Conservation (phyloP, 1,284 basidiomycete genomes). For the Fomitopsis pinicola region DNA sequence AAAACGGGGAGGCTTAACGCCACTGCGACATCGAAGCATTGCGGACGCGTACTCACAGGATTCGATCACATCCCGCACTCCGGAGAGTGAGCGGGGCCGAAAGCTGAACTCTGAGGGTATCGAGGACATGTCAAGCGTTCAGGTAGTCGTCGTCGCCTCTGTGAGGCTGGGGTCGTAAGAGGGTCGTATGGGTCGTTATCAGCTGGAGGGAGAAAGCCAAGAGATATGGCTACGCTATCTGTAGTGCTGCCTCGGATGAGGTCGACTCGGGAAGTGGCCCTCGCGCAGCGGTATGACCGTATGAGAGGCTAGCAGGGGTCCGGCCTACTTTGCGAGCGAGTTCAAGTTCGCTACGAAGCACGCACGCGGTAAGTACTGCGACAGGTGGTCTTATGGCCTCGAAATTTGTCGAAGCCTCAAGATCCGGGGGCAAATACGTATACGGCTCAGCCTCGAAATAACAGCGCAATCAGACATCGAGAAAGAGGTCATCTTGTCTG, state of each 20-base stretch:
- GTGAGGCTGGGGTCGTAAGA: background rate
- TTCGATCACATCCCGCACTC: constrained; percentile 48
- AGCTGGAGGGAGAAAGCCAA: background rate
- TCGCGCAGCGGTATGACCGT: background rate
- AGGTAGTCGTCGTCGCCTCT: background rate
- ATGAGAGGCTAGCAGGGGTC: background rate
- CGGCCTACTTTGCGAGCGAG: background rate
- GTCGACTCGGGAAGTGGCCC: background rate
- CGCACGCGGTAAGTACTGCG: background rate
- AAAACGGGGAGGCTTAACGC: constrained; percentile 3
- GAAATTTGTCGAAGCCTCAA: background rate
- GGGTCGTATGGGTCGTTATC: background rate
- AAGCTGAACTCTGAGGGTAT: constrained; percentile 41
- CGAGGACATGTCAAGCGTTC: constrained; percentile 32
- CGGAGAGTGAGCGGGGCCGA: constrained; percentile 45
- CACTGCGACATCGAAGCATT: constrained; percentile 22
- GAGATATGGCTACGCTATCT: background rate
- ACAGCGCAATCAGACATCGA: background rate
- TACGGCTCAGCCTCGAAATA: background rate
- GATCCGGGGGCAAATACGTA: background rate
- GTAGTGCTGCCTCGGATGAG: background rate
- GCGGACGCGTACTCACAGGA: constrained; percentile 39
- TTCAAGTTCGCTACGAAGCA: background rate
- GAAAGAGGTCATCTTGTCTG: background rate
- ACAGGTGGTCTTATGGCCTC: background rate